Evolutionary conservation across 768 basidiomycete species (phyloP).

Genomic region (Suillus spraguei): DNA sequence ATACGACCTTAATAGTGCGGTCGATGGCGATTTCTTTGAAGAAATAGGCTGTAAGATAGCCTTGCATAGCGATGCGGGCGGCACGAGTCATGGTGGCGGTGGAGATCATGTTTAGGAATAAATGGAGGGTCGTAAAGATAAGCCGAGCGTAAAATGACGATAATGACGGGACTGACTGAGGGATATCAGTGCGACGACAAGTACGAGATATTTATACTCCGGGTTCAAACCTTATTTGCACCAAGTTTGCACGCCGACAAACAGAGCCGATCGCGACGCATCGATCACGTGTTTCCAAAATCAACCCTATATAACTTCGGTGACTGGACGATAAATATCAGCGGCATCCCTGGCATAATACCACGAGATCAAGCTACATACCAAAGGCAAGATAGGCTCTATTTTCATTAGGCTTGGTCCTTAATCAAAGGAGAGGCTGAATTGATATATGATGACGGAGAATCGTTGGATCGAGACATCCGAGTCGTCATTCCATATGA

Average conservation of each 20-base stretch:
- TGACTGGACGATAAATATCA: background rate
- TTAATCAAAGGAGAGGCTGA: background rate
- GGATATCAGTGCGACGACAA: background rate
- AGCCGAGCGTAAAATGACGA: background rate
- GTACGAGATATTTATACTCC: background rate
- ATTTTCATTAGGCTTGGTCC: background rate
- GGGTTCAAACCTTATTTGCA: background rate
- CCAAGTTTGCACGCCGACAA: background rate
- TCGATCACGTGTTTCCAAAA: background rate
- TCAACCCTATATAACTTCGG: background rate
- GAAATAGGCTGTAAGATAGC: slow-evolving; percentile 1
- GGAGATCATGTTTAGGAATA: background rate
- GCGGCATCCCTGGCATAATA: background rate
- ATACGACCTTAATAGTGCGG: background rate
- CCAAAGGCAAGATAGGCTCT: background rate
- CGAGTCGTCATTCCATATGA: background rate
- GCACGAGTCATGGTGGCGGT: background rate
- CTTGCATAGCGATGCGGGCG: background rate
- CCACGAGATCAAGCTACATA: background rate
- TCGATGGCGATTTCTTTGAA: background rate
- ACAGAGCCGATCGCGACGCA: slow-evolving; percentile 2
- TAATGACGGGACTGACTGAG: background rate
- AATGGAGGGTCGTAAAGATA: background rate
- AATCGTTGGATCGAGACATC: background rate
- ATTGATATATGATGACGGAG: background rate